Evolutionary conservation across 164 flowering plant species (phyloP).

Genomic region (Kalanchoe fedtschenkoi): DNA sequence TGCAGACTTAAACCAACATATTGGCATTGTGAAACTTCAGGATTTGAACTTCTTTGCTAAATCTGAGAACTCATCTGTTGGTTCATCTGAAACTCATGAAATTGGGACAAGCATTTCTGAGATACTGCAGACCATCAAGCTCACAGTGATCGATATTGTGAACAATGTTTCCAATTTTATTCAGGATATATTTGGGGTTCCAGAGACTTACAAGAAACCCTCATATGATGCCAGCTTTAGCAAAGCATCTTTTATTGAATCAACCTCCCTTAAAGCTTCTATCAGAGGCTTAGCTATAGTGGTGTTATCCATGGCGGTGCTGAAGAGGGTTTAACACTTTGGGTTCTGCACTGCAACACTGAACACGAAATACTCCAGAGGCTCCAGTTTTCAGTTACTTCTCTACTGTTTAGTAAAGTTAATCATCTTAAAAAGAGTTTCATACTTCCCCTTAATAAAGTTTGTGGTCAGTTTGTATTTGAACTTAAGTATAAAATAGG

Average conservation of each 20-base stretch:
- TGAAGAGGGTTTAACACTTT: constrained; percentile 18
- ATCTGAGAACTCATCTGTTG: constrained; percentile 5
- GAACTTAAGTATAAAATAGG: no score
- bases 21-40: constrained; percentile 1
- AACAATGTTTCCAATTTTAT: constrained; percentile 27
- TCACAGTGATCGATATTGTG: constrained; percentile 27
- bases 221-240: constrained; percentile 12
- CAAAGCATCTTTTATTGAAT: constrained; percentile 6
- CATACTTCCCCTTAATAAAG: no score
- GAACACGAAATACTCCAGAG: constrained; percentile 16
- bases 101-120: constrained; percentile 11
- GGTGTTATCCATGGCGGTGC: constrained; percentile 24
- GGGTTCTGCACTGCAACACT: neutral
- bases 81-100: constrained; percentile 8
- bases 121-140: constrained; percentile 28
- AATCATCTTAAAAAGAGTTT: no score
- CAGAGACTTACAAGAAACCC: constrained; percentile 9
- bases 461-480: no score
- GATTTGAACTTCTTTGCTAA: constrained; percentile 5
- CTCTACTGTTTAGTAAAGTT: no score
- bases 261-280: constrained; percentile 14
- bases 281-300: constrained; percentile 21
- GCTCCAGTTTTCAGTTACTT: neutral
- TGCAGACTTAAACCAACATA: neutral
- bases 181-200: constrained; percentile 27